phyloP scores from a whole-genome alignment of 352 stramenopile genomes.

The Pythium vanterpoolii region DNA sequence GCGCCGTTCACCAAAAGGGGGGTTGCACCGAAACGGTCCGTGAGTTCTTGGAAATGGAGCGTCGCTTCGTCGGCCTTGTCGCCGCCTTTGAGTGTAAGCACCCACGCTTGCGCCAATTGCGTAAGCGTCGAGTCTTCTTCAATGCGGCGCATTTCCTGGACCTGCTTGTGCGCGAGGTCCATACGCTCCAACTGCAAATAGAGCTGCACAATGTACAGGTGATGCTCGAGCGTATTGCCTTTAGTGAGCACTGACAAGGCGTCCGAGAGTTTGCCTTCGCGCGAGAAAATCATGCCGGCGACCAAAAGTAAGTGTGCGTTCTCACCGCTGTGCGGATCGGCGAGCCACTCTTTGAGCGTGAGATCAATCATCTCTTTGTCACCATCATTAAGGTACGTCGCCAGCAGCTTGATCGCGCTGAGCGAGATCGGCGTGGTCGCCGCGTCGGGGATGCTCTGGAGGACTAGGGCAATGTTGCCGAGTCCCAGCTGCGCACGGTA shows the following conservation, averaged over 20 bases:
- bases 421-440: slow-evolving; percentile 67
- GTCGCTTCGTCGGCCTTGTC: slow-evolving; percentile 88
- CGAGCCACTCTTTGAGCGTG: slow-evolving; percentile 90
- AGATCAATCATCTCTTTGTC: slow-evolving; percentile 88
- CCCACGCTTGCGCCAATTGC: slow-evolving; percentile 91
- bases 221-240: slow-evolving; percentile 92
- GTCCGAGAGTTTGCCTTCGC: slow-evolving; percentile 91
- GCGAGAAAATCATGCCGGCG: slow-evolving; percentile 92
- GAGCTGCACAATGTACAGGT: slow-evolving; percentile 79
- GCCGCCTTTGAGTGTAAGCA: slow-evolving; percentile 77
- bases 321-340: slow-evolving; percentile 67
- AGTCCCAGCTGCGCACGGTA: slow-evolving; percentile 90
- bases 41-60: slow-evolving; percentile 92
- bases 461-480: slow-evolving; percentile 87
- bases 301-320: slow-evolving; percentile 92
- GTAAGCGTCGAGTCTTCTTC: slow-evolving; percentile 97
- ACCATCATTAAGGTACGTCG: slow-evolving; percentile 74
- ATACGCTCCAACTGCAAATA: slow-evolving; percentile 93
- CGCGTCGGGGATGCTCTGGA: slow-evolving; percentile 78
- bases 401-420: slow-evolving; percentile 86
- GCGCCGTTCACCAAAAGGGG: slow-evolving; percentile 91
- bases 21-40: slow-evolving; percentile 93
- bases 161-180: slow-evolving; percentile 89
- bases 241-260: slow-evolving; percentile 91
- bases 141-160: slow-evolving; percentile 87